These are phyloP conservation scores for Primulina huaijiensis DNA, from an alignment of 257 asterid species.

Conservation along the genomic window DNA sequence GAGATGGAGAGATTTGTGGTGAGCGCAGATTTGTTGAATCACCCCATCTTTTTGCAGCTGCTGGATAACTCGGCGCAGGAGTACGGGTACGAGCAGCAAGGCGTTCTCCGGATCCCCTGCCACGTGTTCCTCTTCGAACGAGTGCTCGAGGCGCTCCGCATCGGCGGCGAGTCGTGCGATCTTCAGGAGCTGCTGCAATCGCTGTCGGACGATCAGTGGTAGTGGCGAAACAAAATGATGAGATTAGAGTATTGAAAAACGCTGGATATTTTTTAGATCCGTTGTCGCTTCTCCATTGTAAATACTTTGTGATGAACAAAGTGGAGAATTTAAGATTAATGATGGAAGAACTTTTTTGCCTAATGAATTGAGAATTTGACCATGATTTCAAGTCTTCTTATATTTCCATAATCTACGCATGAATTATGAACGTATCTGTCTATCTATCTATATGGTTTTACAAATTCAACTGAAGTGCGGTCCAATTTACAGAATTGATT, in stretches of 20 bases:
- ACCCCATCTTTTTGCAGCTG: constrained; percentile 67
- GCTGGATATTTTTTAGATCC: not conserved
- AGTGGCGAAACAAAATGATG: not conserved
- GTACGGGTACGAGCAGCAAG: constrained; percentile 82
- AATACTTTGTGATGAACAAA: constrained; percentile 30
- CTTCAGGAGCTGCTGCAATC: constrained; percentile 48
- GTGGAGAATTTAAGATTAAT: constrained; percentile 20
- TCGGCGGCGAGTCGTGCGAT: constrained; percentile 41
- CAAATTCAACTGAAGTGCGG: no score
- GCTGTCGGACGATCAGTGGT: constrained; percentile 31
- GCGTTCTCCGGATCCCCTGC: constrained; percentile 85
- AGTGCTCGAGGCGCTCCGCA: constrained; percentile 66
- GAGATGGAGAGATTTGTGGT: constrained; percentile 90
- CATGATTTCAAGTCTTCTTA: no score
- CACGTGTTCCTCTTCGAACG: constrained; percentile 74
- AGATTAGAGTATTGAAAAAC: no score
- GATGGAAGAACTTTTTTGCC: constrained; percentile 10
- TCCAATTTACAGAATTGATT: not conserved
- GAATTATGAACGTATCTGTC: no score
- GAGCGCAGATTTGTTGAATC: constrained; percentile 72
- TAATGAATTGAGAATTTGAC: not conserved
- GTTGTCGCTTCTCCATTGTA: constrained; percentile 24
- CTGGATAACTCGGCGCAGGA: constrained; percentile 73
- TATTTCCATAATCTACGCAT: not conserved
- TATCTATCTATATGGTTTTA: no score